Base-by-base conservation (phyloP, 805 yeast genomes). In the Groenewaldozyma salmanticensis region DNA sequence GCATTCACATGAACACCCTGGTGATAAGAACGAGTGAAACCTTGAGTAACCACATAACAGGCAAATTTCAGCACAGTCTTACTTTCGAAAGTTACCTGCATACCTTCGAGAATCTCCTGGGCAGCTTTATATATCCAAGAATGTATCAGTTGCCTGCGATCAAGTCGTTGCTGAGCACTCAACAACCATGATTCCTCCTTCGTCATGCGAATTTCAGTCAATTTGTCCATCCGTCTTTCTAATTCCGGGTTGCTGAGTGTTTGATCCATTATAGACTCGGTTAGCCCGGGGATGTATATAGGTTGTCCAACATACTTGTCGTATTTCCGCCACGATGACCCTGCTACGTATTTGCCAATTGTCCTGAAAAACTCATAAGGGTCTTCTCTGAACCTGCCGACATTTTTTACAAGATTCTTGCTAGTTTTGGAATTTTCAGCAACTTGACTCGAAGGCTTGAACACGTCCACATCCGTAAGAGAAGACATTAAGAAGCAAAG, bases 1-100 rank as follows among this genome's bases (percentile, higher is more conserved):
- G 56, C 46, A 39, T 58, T 52, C 37, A 65, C 61, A 44, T 65
- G 67, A 39, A 66, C 59, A 11, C 70, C 70, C 47, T 65, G 69
- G 46, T 61, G 59, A 48, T 66, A 66, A 27, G 67, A 53, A 5
- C 69, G 50, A 3, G 61, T 52, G 18, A 66, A 55, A 7, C 60
- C 50, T 46, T 65, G 68, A 35, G 64, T 62, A 21, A 61, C 60
- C 19, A 60, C 48, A 40, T 55, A 65, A 44, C 62, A 64, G 40
- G 57, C 52, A 31, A 57, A 40, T 27, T 60, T 52, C 35, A 61
- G 52, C 2, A 56, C 47, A 13, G 46, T 21, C 37, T 55, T 51
- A 45, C 50, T 52, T 21, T 59, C 57, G 38, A 62, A 62, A 18
- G 52, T 49, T 47, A 65, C 62, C 52, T 62, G 51, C 50, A 62